These are phyloP conservation scores for Melastoma candidum DNA, from an alignment of 441 rosid genomes.

Conservation along the genomic window DNA sequence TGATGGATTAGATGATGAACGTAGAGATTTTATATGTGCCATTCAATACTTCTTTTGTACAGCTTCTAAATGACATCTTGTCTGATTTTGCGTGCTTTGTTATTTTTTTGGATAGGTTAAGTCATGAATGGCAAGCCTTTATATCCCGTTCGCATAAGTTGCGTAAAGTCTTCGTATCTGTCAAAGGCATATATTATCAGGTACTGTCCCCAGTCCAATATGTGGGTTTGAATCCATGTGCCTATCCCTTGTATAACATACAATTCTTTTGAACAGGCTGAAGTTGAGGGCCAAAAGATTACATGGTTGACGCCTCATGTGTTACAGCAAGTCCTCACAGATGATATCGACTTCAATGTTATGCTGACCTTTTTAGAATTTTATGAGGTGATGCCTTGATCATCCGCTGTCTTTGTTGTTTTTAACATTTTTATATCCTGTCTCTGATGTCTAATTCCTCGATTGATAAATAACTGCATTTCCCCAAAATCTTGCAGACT, in stretches of 20 bases:
- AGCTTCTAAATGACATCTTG: not conserved
- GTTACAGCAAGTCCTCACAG: slow-evolving; percentile 82
- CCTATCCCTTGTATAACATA: slow-evolving; percentile 2
- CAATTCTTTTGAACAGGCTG: slow-evolving; percentile 44
- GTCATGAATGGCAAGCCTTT: slow-evolving; percentile 96
- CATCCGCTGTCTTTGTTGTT: not conserved
- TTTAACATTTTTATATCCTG: slow-evolving; percentile 1
- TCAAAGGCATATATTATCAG: slow-evolving; percentile 95
- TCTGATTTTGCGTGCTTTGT: not conserved
- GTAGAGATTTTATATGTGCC: too few relatives aligned
- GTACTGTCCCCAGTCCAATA: slow-evolving; percentile 20
- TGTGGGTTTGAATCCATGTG: not conserved
- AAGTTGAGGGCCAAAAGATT: slow-evolving; percentile 87
- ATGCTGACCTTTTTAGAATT: slow-evolving; percentile 84
- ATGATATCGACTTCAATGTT: slow-evolving; percentile 75
- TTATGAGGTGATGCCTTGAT: slow-evolving; percentile 50
- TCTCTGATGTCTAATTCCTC: not conserved
- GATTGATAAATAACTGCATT: slow-evolving; percentile 1
- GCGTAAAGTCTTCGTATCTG: slow-evolving; percentile 77
- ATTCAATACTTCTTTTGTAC: not conserved
- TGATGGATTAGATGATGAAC: not conserved
- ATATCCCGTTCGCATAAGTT: slow-evolving; percentile 67
- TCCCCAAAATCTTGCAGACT: slow-evolving; percentile 41
- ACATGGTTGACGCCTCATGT: slow-evolving; percentile 92
- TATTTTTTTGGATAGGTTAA: slow-evolving; percentile 42